Evolutionary conservation across 2,329 filamentous ascomycete species (phyloP), one percentile per base, ranked within the genome.

Genomic region (Chrysoporthe austroafricana): DNA sequence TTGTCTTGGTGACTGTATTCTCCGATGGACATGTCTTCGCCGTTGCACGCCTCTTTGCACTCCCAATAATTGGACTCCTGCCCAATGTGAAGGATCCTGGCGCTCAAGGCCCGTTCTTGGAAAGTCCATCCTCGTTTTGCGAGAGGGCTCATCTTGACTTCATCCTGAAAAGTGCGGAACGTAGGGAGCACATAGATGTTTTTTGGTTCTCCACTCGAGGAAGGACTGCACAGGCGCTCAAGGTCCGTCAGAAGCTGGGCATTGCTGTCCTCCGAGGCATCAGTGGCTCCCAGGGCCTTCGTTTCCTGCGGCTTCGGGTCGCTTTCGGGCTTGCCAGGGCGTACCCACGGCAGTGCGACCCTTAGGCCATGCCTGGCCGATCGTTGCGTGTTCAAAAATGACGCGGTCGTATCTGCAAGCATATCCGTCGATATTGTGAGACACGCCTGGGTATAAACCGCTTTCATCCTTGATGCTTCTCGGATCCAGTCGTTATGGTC

Each of bases 381-480:
- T 18, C 56, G 56, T 16, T n/a, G 16, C 16, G 11, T 14, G 16
- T 58, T 34, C 34, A 58, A 3, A 21, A 58, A 58, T 4, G 7
- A 16, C 4, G 56, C 16, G 16, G 56, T 58, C 14, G 56, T 58
- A 42, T 58, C 56, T 39, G 56, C 56, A 21, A 58, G 56, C 56
- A 58, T 36, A 58, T 58, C 56, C 36, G 52, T 42, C 46, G 54
- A 56, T 42, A 66, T 21, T 14, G 64, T 66, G 36, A 66, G 34
- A 21, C 26, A 11, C 6, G 64, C 48, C 2, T 63, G 18, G 39
- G 39, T n/a, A 16, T 66, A 66, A 14, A 66, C n/a, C 9, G 9
- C 58, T 32, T 34, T 56, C 64, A 66, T 66, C 16, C 21, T 57
- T 7, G 64, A 62, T 3, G 64, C 50, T n/a, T 66, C 48, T 18